Conservation (phyloP, 306 rosid genomes). For the Neltuma alba region DNA sequence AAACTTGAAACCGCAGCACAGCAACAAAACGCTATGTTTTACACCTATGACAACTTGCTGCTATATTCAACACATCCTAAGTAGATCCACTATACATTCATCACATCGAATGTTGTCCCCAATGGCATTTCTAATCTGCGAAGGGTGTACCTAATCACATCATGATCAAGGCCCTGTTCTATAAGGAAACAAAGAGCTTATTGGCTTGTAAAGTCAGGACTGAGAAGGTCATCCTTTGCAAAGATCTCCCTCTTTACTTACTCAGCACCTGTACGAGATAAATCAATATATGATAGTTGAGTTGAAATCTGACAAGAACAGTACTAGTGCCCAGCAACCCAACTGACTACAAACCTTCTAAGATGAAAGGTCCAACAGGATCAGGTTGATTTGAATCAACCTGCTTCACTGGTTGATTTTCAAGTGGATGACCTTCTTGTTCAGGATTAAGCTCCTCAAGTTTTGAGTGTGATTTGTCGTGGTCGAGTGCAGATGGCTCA, state of each 20-base stretch:
- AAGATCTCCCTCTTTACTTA: conserved; percentile 57
- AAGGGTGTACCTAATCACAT: background rate
- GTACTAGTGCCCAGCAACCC: conserved; percentile 64
- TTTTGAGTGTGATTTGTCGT: conserved; percentile 38
- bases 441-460: conserved; percentile 45
- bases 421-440: conserved; percentile 47
- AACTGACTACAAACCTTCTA: conserved; percentile 91
- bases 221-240: conserved; percentile 59
- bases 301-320: conserved; percentile 57
- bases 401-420: conserved; percentile 44
- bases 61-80: conserved; percentile 1
- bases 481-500: conserved; percentile 50
- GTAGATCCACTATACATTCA: background rate
- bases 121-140: background rate
- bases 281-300: conserved; percentile 57
- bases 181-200: background rate
- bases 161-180: background rate
- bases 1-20: background rate
- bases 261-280: conserved; percentile 85
- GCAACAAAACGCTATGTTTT: background rate
- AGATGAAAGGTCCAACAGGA: conserved; percentile 67
- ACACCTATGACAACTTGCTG: background rate
- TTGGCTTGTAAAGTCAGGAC: conserved; percentile 32
- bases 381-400: conserved; percentile 55
- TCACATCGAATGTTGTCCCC: background rate